These are phyloP conservation scores for Anisogramma anomala DNA, from an alignment of 2,329 filamentous ascomycete genomes.

Conservation along the genomic window DNA sequence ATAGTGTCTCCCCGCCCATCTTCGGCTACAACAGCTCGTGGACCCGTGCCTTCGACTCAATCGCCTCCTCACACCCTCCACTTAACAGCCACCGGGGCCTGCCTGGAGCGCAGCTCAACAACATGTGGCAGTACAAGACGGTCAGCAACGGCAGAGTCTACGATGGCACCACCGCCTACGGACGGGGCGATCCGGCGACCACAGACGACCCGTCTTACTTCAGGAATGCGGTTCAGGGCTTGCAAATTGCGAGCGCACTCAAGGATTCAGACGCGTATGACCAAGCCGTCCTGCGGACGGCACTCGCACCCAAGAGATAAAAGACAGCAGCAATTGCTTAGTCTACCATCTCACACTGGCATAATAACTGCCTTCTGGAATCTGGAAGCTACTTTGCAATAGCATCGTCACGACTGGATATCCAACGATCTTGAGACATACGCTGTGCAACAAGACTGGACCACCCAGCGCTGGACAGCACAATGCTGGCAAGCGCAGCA, in stretches of 20 bases:
- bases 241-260: constrained; percentile 12
- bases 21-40: constrained; percentile 16
- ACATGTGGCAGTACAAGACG: constrained; percentile 1
- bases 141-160: constrained; percentile 15
- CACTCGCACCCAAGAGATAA: constrained; percentile 14
- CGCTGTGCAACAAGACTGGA: too few relatives aligned
- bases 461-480: too few relatives aligned
- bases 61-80: constrained; percentile 21
- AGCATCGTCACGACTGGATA: background rate
- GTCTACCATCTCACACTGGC: background rate
- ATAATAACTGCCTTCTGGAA: background rate
- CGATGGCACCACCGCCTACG: constrained; percentile 17
- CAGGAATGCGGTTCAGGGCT: constrained; percentile 15
- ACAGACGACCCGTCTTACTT: constrained; percentile 18
- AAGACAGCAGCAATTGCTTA: background rate
- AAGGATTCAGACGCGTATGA: constrained; percentile 17
- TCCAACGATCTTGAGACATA: background rate
- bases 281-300: constrained; percentile 16
- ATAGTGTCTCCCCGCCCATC: constrained; percentile 10
- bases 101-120: constrained; percentile 11
- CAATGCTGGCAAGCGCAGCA: too few relatives aligned
- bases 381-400: background rate
- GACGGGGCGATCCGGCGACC: constrained; percentile 11
- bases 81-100: constrained; percentile 24
- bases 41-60: constrained; percentile 19